Evolutionary conservation across 345 rosid genomes (phyloP).

Genomic region (Eucalyptus pauciflora): DNA sequence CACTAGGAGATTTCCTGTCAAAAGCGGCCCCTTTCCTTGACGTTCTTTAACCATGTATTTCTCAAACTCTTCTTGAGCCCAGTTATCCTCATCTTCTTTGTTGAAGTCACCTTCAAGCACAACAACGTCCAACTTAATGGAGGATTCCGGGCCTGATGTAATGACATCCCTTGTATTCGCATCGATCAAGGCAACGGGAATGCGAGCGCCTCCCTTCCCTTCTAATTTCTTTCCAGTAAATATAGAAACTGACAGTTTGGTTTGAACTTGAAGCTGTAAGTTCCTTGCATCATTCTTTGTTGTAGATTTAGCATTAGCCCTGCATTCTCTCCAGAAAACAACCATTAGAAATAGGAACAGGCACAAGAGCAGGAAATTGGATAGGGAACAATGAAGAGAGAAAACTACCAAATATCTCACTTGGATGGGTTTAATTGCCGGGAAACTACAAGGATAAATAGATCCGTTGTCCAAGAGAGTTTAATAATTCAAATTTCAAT

Average conservation of each 20-base stretch:
- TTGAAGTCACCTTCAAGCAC: slow-evolving; percentile 28
- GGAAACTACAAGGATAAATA: background rate
- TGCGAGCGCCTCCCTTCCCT: slow-evolving; percentile 8
- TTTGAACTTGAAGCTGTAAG: slow-evolving; percentile 14
- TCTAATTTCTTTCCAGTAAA: slow-evolving; percentile 17
- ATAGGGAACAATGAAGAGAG: rapidly evolving
- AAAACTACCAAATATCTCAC: background rate
- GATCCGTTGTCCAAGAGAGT: background rate
- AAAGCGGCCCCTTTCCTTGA: slow-evolving; percentile 17
- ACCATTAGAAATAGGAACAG: background rate
- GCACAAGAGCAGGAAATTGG: rapidly evolving
- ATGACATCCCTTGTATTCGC: slow-evolving; percentile 1
- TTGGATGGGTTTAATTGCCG: rapidly evolving
- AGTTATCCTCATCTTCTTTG: slow-evolving; percentile 9
- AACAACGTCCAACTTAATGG: slow-evolving; percentile 8
- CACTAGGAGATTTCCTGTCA: slow-evolving; percentile 16
- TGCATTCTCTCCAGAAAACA: rapidly evolving
- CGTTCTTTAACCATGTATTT: slow-evolving; percentile 14
- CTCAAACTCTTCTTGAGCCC: slow-evolving; percentile 19
- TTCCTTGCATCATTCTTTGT: slow-evolving; percentile 7
- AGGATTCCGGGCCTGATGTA: slow-evolving; percentile 17
- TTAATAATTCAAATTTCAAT: no score
- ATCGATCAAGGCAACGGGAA: slow-evolving; percentile 14
- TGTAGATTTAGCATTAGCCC: background rate
- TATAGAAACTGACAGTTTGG: slow-evolving; percentile 11